Base-by-base conservation (phyloP, 2,329 filamentous ascomycete genomes). In the Pseudocercospora fuligena region DNA sequence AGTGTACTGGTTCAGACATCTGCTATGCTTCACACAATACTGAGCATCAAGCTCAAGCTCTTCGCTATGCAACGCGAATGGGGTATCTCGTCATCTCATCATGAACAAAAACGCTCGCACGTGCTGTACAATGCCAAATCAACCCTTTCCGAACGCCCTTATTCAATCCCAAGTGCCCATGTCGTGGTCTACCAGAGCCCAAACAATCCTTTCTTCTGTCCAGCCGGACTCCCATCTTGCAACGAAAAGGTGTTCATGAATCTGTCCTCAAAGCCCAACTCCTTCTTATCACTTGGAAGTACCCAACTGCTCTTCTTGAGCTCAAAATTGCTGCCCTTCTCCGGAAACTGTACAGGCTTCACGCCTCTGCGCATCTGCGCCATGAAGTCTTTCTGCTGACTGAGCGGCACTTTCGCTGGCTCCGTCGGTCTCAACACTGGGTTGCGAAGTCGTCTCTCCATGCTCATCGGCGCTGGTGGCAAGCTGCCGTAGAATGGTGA, bases 401-500 rank as follows among this genome's bases (percentile, higher is more conserved):
- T 75, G 78, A 81, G 33, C 68, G 82, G 47, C 74, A 83, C 71
- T 77, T 85, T 73, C 74, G 60, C 58, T 11, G 68, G 63, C 16
- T 69, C 67, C 9, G 61, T 59, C 11, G 67, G 66, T 11, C 60
- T n/a, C 11, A 66, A 54, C 9, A 66, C 61, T 1, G 89, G 89
- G 66, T 90, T 91, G 33, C 87, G 83, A 6, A 88, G 77, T 51
- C 84, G 83, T 47, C 88, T 86, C 1, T 89, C 88, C 23, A 89
- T 89, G n/a, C 85, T 86, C 14, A 84, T 86, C 14, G 91, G 91
- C 1, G 90, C 89, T 0, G 89, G 84, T 3, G 91, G 91, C 2
- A 93, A 84, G 65, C 86, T 88, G 78, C 88, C 90, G 83, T 88
- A 90, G 74, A 93, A 93, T 1, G 89, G 87, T 73, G 79, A 82